Evolutionary conservation across 2,329 filamentous ascomycete genomes (phyloP).

Genomic region (Colletotrichum cuscutae): DNA sequence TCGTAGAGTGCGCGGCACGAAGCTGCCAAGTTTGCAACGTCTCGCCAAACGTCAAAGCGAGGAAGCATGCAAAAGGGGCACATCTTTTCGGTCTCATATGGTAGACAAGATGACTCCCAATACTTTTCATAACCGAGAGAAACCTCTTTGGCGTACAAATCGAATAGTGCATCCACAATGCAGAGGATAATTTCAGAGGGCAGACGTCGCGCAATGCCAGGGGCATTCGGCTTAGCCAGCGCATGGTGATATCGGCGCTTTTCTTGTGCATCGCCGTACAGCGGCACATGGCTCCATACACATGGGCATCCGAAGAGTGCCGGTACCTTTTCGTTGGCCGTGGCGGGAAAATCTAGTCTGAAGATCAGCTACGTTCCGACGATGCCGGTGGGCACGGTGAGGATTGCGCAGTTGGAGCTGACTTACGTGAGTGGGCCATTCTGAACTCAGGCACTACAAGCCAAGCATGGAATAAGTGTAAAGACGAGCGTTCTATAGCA

Average conservation of each 20-base stretch:
- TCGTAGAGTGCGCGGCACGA: slow-evolving; percentile 22
- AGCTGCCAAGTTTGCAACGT: slow-evolving; percentile 28
- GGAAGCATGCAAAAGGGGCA: slow-evolving; percentile 34
- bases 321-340: slow-evolving; percentile 20
- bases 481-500: not conserved
- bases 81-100: slow-evolving; percentile 23
- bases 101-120: slow-evolving; percentile 32
- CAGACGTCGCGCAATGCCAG: slow-evolving; percentile 15
- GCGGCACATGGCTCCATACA: slow-evolving; percentile 31
- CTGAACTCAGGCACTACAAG: not conserved
- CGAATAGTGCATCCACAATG: slow-evolving; percentile 30
- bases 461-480: not conserved
- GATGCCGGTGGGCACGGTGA: not conserved
- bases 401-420: not conserved
- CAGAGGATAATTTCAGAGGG: slow-evolving; percentile 31
- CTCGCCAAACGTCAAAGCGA: slow-evolving; percentile 31
- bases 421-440: slow-evolving; percentile 16
- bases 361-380: not conserved
- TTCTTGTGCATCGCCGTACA: slow-evolving; percentile 22
- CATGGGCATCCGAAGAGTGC: slow-evolving; percentile 28
- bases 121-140: slow-evolving; percentile 31
- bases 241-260: slow-evolving; percentile 14
- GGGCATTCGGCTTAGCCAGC: not conserved
- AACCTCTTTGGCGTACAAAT: slow-evolving; percentile 20
- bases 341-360: not conserved